A percentile compares a stretch with the other conserved stretches of the same genome.
Conservation (phyloP, 148 eudicot genomes). For the Rhododendron williamsianum region DNA sequence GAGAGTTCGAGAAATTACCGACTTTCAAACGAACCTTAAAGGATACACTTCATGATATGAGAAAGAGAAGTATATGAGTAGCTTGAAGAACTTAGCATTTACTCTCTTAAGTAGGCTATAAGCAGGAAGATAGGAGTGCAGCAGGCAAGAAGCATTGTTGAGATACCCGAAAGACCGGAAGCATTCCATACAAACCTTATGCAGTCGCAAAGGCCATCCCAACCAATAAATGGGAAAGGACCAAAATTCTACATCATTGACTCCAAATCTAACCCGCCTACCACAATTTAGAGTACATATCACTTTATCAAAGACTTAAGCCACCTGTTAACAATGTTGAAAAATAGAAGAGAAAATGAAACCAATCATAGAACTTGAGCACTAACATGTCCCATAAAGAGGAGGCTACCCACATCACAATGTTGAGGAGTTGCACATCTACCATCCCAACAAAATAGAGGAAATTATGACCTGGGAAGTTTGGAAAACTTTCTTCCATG, state of each 20-base stretch:
- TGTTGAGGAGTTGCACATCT: not conserved
- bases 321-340: not conserved
- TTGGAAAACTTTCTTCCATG: not conserved
- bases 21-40: not conserved
- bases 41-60: not conserved
- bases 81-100: no score
- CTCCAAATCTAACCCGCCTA: not conserved
- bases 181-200: no score
- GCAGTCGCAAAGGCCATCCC: not conserved
- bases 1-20: no score
- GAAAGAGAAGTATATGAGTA: not conserved
- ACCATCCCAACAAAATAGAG: not conserved
- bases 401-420: constrained; percentile 10
- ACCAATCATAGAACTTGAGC: not conserved
- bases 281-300: not conserved
- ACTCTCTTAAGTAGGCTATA: not conserved
- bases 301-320: not conserved
- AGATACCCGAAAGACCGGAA: not conserved
- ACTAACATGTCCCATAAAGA: not conserved
- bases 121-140: not conserved
- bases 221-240: not conserved
- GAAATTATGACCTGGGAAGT: not conserved
- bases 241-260: not conserved
- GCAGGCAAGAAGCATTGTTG: not conserved
- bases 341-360: not conserved